Percentiles rank a stretch among this genome's conserved stretches.
phyloP scores from a whole-genome alignment of 1,139 yeast species.

The Zygosaccharomyces sapae region DNA sequence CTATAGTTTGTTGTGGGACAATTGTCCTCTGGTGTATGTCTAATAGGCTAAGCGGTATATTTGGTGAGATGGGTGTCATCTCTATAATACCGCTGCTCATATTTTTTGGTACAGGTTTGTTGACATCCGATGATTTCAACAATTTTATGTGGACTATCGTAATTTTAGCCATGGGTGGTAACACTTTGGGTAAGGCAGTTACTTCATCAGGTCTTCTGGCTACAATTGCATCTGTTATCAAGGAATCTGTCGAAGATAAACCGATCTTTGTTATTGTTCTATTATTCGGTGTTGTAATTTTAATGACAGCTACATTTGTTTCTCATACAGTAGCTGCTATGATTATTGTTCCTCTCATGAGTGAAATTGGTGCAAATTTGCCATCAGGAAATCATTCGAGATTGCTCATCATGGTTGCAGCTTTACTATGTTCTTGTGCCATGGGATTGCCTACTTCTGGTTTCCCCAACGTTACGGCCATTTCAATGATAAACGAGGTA shows the following conservation, averaged over 20 bases:
- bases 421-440: constrained; percentile 82
- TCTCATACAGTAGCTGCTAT: constrained; percentile 95
- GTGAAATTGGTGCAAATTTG: constrained; percentile 75
- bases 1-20: constrained; percentile 61
- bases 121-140: constrained; percentile 82
- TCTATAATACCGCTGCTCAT: constrained; percentile 79
- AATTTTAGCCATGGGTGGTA: constrained; percentile 93
- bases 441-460: constrained; percentile 98
- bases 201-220: constrained; percentile 77
- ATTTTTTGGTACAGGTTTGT: constrained; percentile 81
- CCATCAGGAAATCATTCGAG: constrained; percentile 44
- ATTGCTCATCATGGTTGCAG: constrained; percentile 75
- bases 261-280: constrained; percentile 65
- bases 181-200: constrained; percentile 88
- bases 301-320: constrained; percentile 86
- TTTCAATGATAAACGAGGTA: constrained; percentile 83
- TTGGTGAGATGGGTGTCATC: constrained; percentile 89
- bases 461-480: constrained; percentile 94
- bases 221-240: constrained; percentile 69
- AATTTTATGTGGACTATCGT: constrained; percentile 93
- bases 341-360: constrained; percentile 81
- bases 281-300: constrained; percentile 71
- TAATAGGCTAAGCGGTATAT: constrained; percentile 57
- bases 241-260: constrained; percentile 53
- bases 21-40: constrained; percentile 84